Evolutionary conservation across 2,329 filamentous ascomycete genomes (phyloP), one percentile per base, ranked within the genome.

Genomic region (Sclerotinia trifoliorum): DNA sequence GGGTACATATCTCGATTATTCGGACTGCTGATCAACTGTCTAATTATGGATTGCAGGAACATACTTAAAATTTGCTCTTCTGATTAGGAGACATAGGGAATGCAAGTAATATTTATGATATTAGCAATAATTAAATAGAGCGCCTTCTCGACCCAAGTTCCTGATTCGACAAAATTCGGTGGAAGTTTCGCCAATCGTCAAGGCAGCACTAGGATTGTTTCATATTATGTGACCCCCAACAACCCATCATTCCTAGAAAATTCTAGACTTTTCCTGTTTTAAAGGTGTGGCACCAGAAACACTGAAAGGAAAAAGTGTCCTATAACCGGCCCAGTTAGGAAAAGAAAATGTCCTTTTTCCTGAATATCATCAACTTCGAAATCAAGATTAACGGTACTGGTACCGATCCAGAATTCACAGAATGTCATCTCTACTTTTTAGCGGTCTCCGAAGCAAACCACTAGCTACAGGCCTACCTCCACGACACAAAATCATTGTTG

Each of bases 401-500:
- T 19, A 5, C 17, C 15, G 48, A 2, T 3, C 10, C 5, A 46
- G 15, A 7, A 15, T 17, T 44, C 26, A 5, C 57, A 32, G 7
- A 15, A 48, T 61, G 57, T 5, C 24, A n/a, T n/a, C 5, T 0
- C 17, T 11, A n/a, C 1, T 5, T 44, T 15, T 17, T 4, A 1
- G 17, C 1, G 1, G 7, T 5, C 2, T 19, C n/a, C 10, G 2
- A 19, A 32, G 7, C 24, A 11, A 17, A 29, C 17, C 26, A 17
- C 0, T 48, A n/a, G 42, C 42, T 32, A 61, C 57, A 61, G 57
- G 26, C 0, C 7, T 32, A 32, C 10, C 11, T 11, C 57, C 42
- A 32, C 24, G 48, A n/a, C 70, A 72, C 49, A 74, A 70, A 64
- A 68, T 75, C 15, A 72, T 75, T 17, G 51, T 75, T 15, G 73